Evolutionary conservation across 2,329 filamentous ascomycete genomes (phyloP), one percentile per base, ranked within the genome.

Genomic region (Periconia sp.): DNA sequence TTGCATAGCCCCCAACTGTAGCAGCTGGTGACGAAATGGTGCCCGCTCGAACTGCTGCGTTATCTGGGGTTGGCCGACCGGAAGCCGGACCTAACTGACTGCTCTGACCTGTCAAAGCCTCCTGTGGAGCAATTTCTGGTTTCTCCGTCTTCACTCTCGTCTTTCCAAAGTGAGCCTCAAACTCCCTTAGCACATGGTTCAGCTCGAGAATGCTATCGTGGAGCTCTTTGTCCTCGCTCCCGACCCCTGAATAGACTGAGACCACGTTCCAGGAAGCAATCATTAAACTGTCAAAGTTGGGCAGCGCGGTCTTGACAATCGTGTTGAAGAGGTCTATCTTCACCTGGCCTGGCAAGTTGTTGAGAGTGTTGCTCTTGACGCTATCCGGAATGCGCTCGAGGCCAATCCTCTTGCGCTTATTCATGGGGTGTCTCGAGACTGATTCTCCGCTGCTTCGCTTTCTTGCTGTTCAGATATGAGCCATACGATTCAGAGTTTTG

Each of bases 241-340:
- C 63, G 2, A 55, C 43, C 13, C 55, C 46, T 13, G 50, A 43
- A 36, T 65, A 63, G n/a, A 68, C 47, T 0, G 55, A 57, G 3
- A 66, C 53, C 3, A 63, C 57, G 23, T 67, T 68, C 63, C 63
- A 66, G 0, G 57, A 50, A 11, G 64, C 63, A 33, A 54, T 57
- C 48, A 67, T 55, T 32, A 67, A 21, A 24, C 62, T 58, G 29
- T 67, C 58, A 36, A 66, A 63, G 25, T 57, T 56, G 1, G 65
- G 62, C 7, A 67, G 59, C 0, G 62, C 60, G 0, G 54, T 49
- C 25, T 54, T 56, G 19, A 56, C 33, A 7, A 67, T 48, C 3
- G 40, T 52, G 31, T 66, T 51, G 54, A 67, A 68, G 4, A 68
- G 35, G 1, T 57, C 50, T 8, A 61, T 39, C 15, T 67, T 66